Evolutionary conservation across 2,329 filamentous ascomycete genomes (phyloP).

Genomic region (Lecanicillium sp.): DNA sequence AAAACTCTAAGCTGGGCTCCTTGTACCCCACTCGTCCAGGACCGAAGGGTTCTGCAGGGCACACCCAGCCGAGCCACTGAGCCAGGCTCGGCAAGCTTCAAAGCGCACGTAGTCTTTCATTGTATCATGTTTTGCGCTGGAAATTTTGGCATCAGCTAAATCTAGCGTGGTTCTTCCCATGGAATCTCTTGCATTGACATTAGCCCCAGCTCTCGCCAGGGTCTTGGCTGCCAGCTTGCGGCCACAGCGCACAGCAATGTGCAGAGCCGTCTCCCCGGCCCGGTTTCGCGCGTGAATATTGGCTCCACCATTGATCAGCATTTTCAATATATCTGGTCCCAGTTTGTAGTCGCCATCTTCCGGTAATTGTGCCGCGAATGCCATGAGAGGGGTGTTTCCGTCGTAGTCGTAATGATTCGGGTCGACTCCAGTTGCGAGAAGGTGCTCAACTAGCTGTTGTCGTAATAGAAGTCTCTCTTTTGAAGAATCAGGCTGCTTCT

Average conservation of each 20-base stretch:
- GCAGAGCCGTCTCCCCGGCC: constrained; percentile 45
- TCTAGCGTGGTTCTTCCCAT: constrained; percentile 36
- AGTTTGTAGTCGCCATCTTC: constrained; percentile 42
- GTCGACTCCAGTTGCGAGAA: constrained; percentile 32
- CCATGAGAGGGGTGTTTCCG: constrained; percentile 48
- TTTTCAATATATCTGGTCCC: constrained; percentile 35
- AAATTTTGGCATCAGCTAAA: constrained; percentile 33
- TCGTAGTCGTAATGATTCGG: constrained; percentile 43
- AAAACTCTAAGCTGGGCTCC: no score
- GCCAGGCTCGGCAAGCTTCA: constrained; percentile 36
- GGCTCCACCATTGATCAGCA: constrained; percentile 33
- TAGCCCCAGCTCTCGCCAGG: constrained; percentile 37
- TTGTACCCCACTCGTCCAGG: constrained; percentile 30
- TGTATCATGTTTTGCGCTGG: constrained; percentile 23
- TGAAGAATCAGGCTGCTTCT: constrained; percentile 22
- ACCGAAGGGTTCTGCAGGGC: constrained; percentile 31
- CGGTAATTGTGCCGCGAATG: constrained; percentile 40
- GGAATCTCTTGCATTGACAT: constrained; percentile 36
- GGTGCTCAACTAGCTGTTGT: constrained; percentile 14
- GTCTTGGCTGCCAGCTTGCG: constrained; percentile 42
- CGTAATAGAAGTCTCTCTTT: constrained; percentile 21
- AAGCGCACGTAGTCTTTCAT: constrained; percentile 29
- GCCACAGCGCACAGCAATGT: constrained; percentile 44
- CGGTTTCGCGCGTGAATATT: constrained; percentile 42
- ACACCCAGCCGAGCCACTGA: constrained; percentile 27